Conservation (phyloP, 75 land plant species). For the Cupressus sempervirens region DNA sequence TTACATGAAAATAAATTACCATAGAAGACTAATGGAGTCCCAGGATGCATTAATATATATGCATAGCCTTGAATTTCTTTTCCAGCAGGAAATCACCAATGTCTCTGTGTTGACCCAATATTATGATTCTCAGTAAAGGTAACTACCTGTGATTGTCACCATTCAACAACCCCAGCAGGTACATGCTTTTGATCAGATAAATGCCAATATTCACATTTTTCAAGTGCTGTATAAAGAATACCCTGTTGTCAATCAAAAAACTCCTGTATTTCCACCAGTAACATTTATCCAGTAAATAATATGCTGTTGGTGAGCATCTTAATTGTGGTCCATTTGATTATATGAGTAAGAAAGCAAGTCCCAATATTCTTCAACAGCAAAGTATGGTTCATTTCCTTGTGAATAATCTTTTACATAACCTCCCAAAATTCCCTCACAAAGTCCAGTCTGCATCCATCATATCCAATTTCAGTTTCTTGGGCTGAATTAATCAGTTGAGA, state of each 20-base stretch:
- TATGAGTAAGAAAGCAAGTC: conserved; percentile 65
- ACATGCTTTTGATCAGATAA: too few species aligned
- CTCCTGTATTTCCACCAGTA: conserved; percentile 66
- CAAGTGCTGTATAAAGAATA: conserved; percentile 71
- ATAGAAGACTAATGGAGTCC: conserved; percentile 69
- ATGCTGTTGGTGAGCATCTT: conserved; percentile 86
- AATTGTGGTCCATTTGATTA: conserved; percentile 64
- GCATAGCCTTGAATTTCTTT: conserved; percentile 89
- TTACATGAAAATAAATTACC: conserved; percentile 60
- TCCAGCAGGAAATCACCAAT: conserved; percentile 76
- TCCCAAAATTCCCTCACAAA: conserved; percentile 73
- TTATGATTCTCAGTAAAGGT: too few species aligned
- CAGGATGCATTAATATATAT: conserved; percentile 87
- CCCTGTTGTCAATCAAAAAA: conserved; percentile 97
- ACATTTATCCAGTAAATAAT: conserved; percentile 90
- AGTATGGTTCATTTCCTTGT: conserved; percentile 59
- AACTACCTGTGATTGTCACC: too few species aligned
- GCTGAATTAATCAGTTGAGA: too few species aligned
- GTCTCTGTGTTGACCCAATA: too few species aligned
- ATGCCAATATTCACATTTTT: too few species aligned
- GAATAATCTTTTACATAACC: conserved; percentile 77
- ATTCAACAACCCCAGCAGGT: too few species aligned
- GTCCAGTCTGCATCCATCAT: conserved; percentile 76
- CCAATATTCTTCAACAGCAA: conserved; percentile 86
- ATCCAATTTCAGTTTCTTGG: conserved; percentile 69